Base-by-base conservation (phyloP, 345 rosid genomes). In the Draba incana region DNA sequence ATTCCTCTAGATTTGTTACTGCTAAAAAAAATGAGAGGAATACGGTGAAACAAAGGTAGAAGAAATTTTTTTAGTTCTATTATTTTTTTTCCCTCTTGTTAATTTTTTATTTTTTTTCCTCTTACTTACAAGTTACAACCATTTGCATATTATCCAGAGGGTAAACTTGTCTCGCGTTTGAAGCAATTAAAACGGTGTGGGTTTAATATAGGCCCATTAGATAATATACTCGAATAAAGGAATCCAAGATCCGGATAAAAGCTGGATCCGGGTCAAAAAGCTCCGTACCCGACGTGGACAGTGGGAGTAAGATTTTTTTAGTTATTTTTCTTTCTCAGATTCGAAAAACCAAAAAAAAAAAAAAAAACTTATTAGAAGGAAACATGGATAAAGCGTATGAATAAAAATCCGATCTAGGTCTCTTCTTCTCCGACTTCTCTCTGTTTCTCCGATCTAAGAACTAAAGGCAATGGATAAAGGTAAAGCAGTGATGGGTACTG, bases 401-500 rank as follows among this genome's bases (percentile, higher is more conserved):
- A 73, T 57, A 59, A 16, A 56, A 66, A 66, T 60, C 63, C 27
- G 78, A 75, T 75, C 79, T 56, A 62, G 75, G 59, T 63, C 61
- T 48, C 60, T 31, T 33, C 65, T 31, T 5, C 60, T 3, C 54
- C 68, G 54, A 51, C 30, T 8, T 55, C 16, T 15, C 11, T 68
- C 43, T 30, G 33, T 23, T 9, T 41, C 3, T 2, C 55, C 31
- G 48, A 62, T 75, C 42, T 60, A 41, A 54, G 47, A 46, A 5
- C 0, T 35, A 4, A 61, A 30, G 31, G 28, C 12, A 42, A 95
- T 95, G 99, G 99, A 95, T 42, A 95, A 92, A 71, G 99, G 99
- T 1, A 95, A 95, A 84, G 97, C 82, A 72, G 97, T 92, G 66
- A 82, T 95, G 92, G 97, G 98, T 4, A 62, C 87, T 20, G 99